A percentile compares a stretch with the other conserved stretches of the same genome.
These are phyloP conservation scores for Candida chauliodis DNA, from an alignment of 805 yeast species.

Conservation along the genomic window DNA sequence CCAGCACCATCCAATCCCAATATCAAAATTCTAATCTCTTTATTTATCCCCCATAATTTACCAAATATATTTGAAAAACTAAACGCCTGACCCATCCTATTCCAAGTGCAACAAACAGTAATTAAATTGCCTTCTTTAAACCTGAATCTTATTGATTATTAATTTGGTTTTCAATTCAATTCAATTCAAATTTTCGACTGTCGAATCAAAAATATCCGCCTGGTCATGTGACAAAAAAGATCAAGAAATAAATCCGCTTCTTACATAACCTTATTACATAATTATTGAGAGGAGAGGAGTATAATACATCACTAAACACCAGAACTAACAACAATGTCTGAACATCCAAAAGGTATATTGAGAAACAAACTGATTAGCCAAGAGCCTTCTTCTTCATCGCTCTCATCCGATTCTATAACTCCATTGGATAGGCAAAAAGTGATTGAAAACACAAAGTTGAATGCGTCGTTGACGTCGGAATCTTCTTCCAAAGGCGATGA, in stretches of 20 bases:
- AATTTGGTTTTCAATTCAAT: no score
- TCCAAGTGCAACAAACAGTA: no score
- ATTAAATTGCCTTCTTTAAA: no score
- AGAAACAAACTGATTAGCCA: slow-evolving; percentile 41
- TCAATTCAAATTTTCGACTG: no score
- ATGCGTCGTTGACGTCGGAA: slow-evolving; percentile 51
- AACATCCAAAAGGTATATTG: slow-evolving; percentile 44
- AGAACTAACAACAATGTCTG: slow-evolving; percentile 7
- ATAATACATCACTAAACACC: no score
- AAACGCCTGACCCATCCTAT: slow-evolving; percentile 81
- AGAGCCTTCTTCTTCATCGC: not conserved
- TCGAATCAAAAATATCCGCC: no score
- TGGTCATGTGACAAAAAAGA: no score
- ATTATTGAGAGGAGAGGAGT: no score
- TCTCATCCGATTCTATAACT: not conserved
- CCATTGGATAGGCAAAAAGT: slow-evolving; percentile 64
- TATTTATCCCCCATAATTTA: slow-evolving; percentile 82
- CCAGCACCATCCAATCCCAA: slow-evolving; percentile 97
- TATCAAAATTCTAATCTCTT: slow-evolving; percentile 86
- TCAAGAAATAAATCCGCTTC: no score
- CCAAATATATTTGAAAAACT: slow-evolving; percentile 74
- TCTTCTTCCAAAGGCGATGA: slow-evolving; percentile 41
- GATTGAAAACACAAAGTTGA: slow-evolving; percentile 71
- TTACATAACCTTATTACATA: no score
- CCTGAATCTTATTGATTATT: no score